Base-by-base conservation (phyloP, 257 asterid species). In the Solanum arcanum region DNA sequence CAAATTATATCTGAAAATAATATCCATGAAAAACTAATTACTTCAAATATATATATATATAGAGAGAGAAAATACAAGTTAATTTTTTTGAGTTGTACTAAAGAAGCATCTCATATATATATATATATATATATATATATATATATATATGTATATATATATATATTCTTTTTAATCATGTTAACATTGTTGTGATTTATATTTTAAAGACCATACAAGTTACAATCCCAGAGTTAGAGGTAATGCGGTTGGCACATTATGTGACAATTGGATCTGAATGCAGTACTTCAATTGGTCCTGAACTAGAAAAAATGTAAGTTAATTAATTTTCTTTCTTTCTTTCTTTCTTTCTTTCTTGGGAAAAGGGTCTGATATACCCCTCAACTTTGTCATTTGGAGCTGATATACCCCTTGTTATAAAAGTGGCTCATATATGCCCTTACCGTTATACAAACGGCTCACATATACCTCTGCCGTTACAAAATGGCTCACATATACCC, bases 171-270 rank as follows among this genome's bases (percentile, higher is more conserved):
- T 73, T n/a, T 73, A 13, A n/a, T 25, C 83, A n/a, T 76, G n/a
- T 14, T 44, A 42, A 77, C 33, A 41, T 75, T 75, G 21, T 73
- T 73, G 5, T 35, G 14, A 8, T 83, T 83, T 12, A 85, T 76
- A 35, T 83, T 42, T 86, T 72, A 7, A 86, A 96, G 99, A 94
- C 94, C 8, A 86, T 94, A 70, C 94, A 96, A 70, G 97, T 95
- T 88, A 96, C 98, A 10, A 12, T 96, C 39, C 99, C 99, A 9
- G 98, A 95, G 78, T 92, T 96, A 60, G 99, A 96, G 91, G 97
- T 23, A 75, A 95, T 96, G 99, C 98, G 98, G 37, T 89, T 96
- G 91, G 90, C 99, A 29, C 99, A 96, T 93, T 96, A 95, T 77
- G 3, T 89, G 78, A 95, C 99, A 44, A 94, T 96, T 37, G 98